Evolutionary conservation across 345 rosid genomes (phyloP), one percentile per base, ranked within the genome.

Genomic region (Firmiana major): DNA sequence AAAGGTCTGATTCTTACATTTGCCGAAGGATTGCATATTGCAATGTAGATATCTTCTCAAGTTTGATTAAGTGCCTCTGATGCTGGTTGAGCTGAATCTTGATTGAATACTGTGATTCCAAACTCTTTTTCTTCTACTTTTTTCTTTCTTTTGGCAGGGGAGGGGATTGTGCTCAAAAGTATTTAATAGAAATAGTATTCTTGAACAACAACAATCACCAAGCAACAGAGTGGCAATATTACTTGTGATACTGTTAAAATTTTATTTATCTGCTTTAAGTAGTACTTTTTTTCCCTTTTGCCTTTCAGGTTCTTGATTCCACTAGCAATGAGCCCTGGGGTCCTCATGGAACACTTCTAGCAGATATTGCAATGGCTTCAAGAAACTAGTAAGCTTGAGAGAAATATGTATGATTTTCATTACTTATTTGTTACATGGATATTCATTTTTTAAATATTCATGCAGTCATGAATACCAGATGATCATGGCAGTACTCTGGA

Each of bases 321-420:
- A 95, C 98, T 19, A 95, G 91, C 87, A 95, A 95, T 81, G 98
- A 95, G 82, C 84, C 97, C 8, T 95, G 98, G 99, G 99, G 98
- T 85, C 99, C 99, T 17, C 99, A 93, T 87, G 99, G 97, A 75
- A 76, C 92, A 42, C 92, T 88, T 76, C 94, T 93, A 57, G 92
- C 97, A 2, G 97, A 93, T 68, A 88, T 93, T 81, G 97, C 99
- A 0, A 90, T 86, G 77, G 98, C 99, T 62, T 81, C 92, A 9
- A 87, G 90, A 85, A 90, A 93, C 79, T 93, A 90, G 99, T 95
- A 85, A 86, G 90, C 79, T 73, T 72, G 72, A 77, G 73, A 9
- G 63, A 42, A 81, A 63, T n/a, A 40, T 42, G 42, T 46, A 71
- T 82, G 72, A 72, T 62, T 74, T 83, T 26, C 12, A 1, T 63